phyloP scores from a whole-genome alignment of 208 protist genomes.

The Leishmania tropica region DNA sequence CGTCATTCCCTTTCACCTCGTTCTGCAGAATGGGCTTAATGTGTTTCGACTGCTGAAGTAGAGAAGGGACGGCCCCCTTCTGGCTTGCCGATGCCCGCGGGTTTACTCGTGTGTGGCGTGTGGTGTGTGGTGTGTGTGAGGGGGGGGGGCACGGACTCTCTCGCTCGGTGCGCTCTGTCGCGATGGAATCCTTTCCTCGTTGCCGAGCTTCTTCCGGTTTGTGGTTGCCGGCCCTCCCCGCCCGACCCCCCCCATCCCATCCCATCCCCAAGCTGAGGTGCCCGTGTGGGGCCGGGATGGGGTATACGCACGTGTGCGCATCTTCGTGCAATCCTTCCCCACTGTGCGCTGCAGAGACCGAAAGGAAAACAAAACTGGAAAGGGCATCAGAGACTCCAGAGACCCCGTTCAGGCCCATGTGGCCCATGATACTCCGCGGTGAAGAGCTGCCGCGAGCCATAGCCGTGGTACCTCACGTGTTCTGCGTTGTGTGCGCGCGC shows the following conservation, averaged over 20 bases:
- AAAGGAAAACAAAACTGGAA: background rate
- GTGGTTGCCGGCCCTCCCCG: background rate
- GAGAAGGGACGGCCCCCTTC: background rate
- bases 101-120: background rate
- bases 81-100: background rate
- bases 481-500: background rate
- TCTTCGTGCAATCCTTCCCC: background rate
- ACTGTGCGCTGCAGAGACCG: background rate
- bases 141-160: background rate
- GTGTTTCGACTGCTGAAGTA: conserved; percentile 46
- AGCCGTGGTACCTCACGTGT: background rate
- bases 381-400: background rate
- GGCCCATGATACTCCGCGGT: background rate
- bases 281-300: background rate
- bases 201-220: background rate
- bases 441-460: background rate
- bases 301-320: background rate
- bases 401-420: background rate
- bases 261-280: background rate
- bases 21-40: conserved; percentile 38
- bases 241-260: too few relatives aligned
- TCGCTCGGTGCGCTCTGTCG: background rate
- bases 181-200: background rate
- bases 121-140: background rate
- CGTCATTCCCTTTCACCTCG: conserved; percentile 43